These are phyloP conservation scores for Cryptococcus depauperatus DNA, from an alignment of 1,284 basidiomycete genomes.

Conservation along the genomic window DNA sequence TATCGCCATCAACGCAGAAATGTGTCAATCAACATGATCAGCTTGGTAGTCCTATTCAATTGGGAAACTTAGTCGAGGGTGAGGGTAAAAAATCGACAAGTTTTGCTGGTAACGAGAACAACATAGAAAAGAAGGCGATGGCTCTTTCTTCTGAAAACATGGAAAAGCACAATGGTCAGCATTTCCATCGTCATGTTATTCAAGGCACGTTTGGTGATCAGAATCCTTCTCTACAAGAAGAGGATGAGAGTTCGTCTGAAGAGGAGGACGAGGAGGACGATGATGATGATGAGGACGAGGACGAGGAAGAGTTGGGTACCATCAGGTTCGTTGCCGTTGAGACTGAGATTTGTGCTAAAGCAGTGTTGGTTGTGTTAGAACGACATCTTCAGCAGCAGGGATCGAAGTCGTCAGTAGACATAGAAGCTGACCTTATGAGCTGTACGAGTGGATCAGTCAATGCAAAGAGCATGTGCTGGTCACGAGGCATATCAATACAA, in stretches of 20 bases:
- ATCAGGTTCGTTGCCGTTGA: conserved; percentile 14
- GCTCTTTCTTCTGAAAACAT: conserved; percentile 6
- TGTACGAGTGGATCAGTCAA: not conserved
- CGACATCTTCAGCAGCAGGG: conserved; percentile 38
- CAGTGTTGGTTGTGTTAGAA: conserved; percentile 12
- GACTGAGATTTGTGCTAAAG: not conserved
- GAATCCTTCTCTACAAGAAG: conserved; percentile 6
- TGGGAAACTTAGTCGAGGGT: conserved; percentile 8
- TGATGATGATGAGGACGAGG: conserved; percentile 35
- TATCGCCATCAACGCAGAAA: not conserved
- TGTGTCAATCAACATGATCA: too few species aligned
- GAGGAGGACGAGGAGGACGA: conserved; percentile 26
- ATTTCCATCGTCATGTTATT: not conserved
- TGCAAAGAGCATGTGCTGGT: too few species aligned
- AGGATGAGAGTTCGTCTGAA: conserved; percentile 18
- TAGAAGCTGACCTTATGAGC: conserved; percentile 14
- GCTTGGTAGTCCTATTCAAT: conserved; percentile 1
- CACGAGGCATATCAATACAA: too few species aligned
- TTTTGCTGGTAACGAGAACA: not conserved
- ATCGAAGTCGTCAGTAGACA: conserved; percentile 42
- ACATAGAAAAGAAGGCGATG: conserved; percentile 8
- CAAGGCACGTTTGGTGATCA: conserved; percentile 9
- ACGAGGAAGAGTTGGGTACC: conserved; percentile 33
- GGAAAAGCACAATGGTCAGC: not conserved
- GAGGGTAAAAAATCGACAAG: not conserved